Evolutionary conservation across 1,284 basidiomycete genomes (phyloP), one percentile per base, ranked within the genome.

Genomic region (Prillingera fragicola): DNA sequence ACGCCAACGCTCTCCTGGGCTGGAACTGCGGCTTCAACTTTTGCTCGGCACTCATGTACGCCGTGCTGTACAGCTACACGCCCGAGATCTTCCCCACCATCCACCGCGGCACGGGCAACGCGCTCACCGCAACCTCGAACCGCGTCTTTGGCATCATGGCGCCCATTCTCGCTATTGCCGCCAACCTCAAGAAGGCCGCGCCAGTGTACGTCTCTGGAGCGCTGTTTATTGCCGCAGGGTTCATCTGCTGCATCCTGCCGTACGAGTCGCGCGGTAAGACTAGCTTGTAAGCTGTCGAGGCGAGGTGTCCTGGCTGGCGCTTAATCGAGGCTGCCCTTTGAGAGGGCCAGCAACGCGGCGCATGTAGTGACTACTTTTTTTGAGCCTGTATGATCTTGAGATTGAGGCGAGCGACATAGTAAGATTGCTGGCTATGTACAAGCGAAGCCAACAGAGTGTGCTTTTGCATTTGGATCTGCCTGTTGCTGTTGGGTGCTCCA

Each of bases 181-280:
- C 43, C 24, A 51, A 56, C 47, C 37, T 57, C 15, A 26, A 47
- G 17, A 82, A 80, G 3, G 68, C 80, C 0, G 79, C 79, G 3
- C 85, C 85, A 9, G 83, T 87, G 25, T 87, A 80, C 60, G 77
- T 85, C 27, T 75, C 81, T 3, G 84, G 80, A 8, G 78, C 75
- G 13, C 67, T 86, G 45, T 81, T 85, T 60, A 64, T 87, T 23
- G 69, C 75, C 3, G 74, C 81, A 1, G 81, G 82, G 0, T 45
- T 77, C n/a, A 60, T 86, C 26, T 78, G 81, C 25, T 58, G 85
- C 38, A 55, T 84, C 21, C 63, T 87, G n/a, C 84, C 85, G 0
- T 83, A 80, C 58, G 83, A 85, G 57, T 80, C 83, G 13, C 72
- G 79, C 23, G 83, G 82, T 2, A 82, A 77, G 56, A 78, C 82